phyloP scores from a whole-genome alignment of 2,329 filamentous ascomycete genomes.

The Westerdykella aurantiaca region DNA sequence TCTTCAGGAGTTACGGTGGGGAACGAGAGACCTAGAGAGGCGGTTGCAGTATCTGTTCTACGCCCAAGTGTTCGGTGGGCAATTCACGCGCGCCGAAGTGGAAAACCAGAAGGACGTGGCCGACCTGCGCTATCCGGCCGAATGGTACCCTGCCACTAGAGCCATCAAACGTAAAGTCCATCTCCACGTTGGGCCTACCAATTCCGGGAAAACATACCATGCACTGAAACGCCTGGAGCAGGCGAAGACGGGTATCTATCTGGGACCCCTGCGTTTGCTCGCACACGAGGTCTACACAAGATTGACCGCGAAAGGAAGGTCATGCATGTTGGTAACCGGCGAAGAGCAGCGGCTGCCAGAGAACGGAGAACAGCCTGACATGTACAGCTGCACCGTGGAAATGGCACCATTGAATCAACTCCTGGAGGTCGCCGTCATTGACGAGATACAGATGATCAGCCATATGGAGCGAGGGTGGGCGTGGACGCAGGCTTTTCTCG shows the following conservation, averaged over 20 bases:
- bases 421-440: slow-evolving; percentile 87
- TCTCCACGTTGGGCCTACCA: slow-evolving; percentile 92
- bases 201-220: slow-evolving; percentile 96
- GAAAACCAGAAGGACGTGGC: slow-evolving; percentile 49
- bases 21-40: slow-evolving; percentile 33
- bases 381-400: slow-evolving; percentile 88
- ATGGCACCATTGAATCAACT: slow-evolving; percentile 63
- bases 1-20: slow-evolving; percentile 8
- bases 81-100: slow-evolving; percentile 33
- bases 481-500: slow-evolving; percentile 87
- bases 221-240: slow-evolving; percentile 79
- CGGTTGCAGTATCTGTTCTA: slow-evolving; percentile 65
- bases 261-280: slow-evolving; percentile 79
- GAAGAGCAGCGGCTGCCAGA: slow-evolving; percentile 73
- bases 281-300: slow-evolving; percentile 95
- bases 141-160: slow-evolving; percentile 87
- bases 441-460: slow-evolving; percentile 97
- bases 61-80: slow-evolving; percentile 25
- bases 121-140: slow-evolving; percentile 81
- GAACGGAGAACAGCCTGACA: slow-evolving; percentile 39
- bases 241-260: slow-evolving; percentile 74
- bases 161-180: slow-evolving; percentile 76
- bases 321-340: slow-evolving; percentile 79
- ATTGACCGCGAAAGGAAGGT: slow-evolving; percentile 68
- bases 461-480: slow-evolving; percentile 78